A percentile compares a stretch with the other conserved stretches of the same genome.
Evolutionary conservation across 1,284 basidiomycete species (phyloP).

Genomic region (Ustilago lituana): DNA sequence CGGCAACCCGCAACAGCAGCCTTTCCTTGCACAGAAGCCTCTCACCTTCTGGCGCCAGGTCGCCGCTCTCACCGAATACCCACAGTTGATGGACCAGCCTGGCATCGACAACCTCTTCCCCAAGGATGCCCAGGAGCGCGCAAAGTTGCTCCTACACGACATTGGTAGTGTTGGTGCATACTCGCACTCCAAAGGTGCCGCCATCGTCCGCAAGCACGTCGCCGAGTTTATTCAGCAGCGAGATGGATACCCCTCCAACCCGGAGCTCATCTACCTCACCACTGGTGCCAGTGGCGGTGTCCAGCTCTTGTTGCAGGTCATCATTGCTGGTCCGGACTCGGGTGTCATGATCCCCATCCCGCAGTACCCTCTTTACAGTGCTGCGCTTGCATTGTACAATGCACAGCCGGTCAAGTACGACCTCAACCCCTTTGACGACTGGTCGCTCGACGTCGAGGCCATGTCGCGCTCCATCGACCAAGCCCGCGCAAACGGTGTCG

Average conservation of each 20-base stretch:
- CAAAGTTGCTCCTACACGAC: conserved; percentile 80
- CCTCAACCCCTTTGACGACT: conserved; percentile 82
- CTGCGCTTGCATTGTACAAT: conserved; percentile 84
- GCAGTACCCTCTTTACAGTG: conserved; percentile 97
- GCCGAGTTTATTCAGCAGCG: conserved; percentile 81
- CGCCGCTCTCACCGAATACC: conserved; percentile 90
- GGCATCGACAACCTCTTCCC: conserved; percentile 77
- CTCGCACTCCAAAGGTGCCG: conserved; percentile 92
- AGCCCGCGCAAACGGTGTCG: conserved; percentile 74
- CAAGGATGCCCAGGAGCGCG: conserved; percentile 83
- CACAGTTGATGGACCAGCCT: conserved; percentile 81
- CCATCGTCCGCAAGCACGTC: conserved; percentile 85
- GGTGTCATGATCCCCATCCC: conserved; percentile 95
- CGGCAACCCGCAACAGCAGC: conserved; percentile 94
- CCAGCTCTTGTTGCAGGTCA: conserved; percentile 82
- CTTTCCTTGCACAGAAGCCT: conserved; percentile 87
- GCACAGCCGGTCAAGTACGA: conserved; percentile 88
- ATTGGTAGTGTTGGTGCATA: conserved; percentile 96
- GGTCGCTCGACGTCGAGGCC: conserved; percentile 82
- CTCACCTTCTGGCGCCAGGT: conserved; percentile 94
- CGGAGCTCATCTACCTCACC: conserved; percentile 90
- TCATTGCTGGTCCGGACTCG: conserved; percentile 74
- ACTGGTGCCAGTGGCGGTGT: conserved; percentile 93
- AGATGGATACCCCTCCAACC: conserved; percentile 76
- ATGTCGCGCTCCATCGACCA: conserved; percentile 78